These are phyloP conservation scores for Parathielavia appendiculata DNA, from an alignment of 495 filamentous ascomycete species.

Conservation along the genomic window DNA sequence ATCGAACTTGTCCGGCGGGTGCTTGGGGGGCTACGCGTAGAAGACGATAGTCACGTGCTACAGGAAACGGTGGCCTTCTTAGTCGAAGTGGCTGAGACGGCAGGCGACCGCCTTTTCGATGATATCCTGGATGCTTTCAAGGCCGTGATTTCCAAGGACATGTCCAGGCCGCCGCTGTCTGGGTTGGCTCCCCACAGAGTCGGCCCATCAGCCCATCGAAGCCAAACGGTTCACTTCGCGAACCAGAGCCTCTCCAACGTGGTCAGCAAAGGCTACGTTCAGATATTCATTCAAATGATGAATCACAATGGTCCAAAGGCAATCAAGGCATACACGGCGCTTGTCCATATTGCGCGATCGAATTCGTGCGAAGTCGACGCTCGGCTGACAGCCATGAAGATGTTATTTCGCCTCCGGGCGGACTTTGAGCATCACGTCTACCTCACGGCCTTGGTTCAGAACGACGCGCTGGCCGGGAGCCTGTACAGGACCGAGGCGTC, in stretches of 20 bases:
- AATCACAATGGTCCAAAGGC: constrained; percentile 50
- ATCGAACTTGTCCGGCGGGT: constrained; percentile 41
- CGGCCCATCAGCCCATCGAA: constrained; percentile 11
- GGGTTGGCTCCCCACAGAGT: constrained; percentile 28
- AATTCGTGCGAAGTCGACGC: constrained; percentile 57
- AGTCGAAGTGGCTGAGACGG: constrained; percentile 44
- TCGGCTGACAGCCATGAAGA: constrained; percentile 72
- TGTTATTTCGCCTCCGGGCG: constrained; percentile 78
- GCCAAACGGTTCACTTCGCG: constrained; percentile 23
- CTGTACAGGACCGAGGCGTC: constrained; percentile 62
- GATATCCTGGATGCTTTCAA: constrained; percentile 47
- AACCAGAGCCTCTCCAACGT: constrained; percentile 50
- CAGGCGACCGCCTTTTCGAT: constrained; percentile 47
- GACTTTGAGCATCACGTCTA: constrained; percentile 70
- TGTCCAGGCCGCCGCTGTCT: constrained; percentile 32
- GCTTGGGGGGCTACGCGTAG: constrained; percentile 47
- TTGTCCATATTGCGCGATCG: constrained; percentile 56
- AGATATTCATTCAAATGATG: constrained; percentile 58
- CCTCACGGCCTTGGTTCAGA: constrained; percentile 59
- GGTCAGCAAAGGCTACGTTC: constrained; percentile 51
- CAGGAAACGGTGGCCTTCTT: constrained; percentile 49
- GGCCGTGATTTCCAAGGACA: constrained; percentile 38
- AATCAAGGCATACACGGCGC: constrained; percentile 45
- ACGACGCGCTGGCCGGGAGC: constrained; percentile 62
- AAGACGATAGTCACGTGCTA: constrained; percentile 50